Base-by-base conservation (phyloP, 2,329 filamentous ascomycete genomes). In the Shiraia bambusicola region DNA sequence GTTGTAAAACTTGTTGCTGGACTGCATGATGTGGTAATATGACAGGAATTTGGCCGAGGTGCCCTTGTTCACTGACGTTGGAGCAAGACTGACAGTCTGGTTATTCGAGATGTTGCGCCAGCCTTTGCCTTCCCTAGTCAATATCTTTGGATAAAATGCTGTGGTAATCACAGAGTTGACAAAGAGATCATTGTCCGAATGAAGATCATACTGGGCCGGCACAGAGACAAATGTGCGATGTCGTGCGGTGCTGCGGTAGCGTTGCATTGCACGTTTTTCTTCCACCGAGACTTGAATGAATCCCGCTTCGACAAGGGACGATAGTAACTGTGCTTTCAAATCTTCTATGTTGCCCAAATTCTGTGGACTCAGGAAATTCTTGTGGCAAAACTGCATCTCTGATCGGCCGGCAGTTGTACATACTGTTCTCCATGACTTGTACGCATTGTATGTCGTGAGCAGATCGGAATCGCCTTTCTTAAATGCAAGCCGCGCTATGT, bases 11-110 rank as follows among this genome's bases (percentile, higher is more conserved):
- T 78, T 79, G 78, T 84, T 88, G 72, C 75, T 90, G 2, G 87
- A 86, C 67, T 96, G 91, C 88, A 97, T 95, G 51, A 97, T 95
- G 66, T 95, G 87, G 71, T 97, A 97, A 67, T 95, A 98, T 1
- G 88, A 93, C 31, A 98, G 73, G 83, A 88, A 97, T 60, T 83
- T 85, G 28, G 90, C 73, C 4, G 52, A 84, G 1, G 55, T 55
- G 14, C 52, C 79, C 62, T 90, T 90, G 67, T 97, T 97, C 52
- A 98, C 88, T 1, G 89, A 95, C 1, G 86, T 87, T 1, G 90
- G 87, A 54, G 95, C 89, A 14, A 98, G 74, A 42, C 83, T 89
- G 55, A 98, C 90, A 31, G 81, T 80, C 67, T 97, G 92, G 65
- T 94, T 96, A 71, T 95, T 97, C 37, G 87, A 83, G 45, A 96